Evolutionary conservation across 257 asterid species (phyloP), one percentile per base, ranked within the genome.

Genomic region (Gentiana macrophylla): DNA sequence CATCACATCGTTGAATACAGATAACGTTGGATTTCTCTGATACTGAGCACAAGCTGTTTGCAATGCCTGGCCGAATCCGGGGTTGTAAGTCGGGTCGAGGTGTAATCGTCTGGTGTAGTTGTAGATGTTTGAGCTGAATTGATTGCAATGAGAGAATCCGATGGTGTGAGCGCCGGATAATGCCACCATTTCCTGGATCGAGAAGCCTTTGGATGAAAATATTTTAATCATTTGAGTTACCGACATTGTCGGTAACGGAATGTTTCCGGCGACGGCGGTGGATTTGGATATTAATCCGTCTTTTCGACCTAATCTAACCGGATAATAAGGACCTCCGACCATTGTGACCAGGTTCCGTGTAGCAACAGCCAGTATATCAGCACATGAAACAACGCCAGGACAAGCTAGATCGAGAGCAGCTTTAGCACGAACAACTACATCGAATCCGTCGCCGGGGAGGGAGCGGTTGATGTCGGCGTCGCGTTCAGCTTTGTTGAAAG

Each of bases 371-470:
- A 91, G 80, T 5, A 91, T 91, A 37, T 91, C 96, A 58, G 98
- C 81, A 62, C 98, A 91, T 32, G 98, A 91, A 13, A 91, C 98
- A 5, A 77, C 76, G 36, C 94, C 91, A 4, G 96, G 96, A 72
- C 98, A 90, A 32, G 75, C 53, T 41, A 90, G 89, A 60, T 90
- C 98, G 13, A 90, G 80, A 6, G 86, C 91, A 12, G 95, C 63
- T 70, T 91, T 91, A 15, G 94, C 98, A 53, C 98, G 91, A 3
- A 80, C 77, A 61, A 91, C 79, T 35, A 86, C 91, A 67, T 91
- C 98, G 80, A 82, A 91, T 3, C 86, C 98, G 69, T 91, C 98
- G 32, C 98, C 98, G 37, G 98, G 96, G 55, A 90, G 91, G 59
- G 98, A 88, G 62, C 74, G 92, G 75, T 91, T 91, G 67, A 84